Conservation (phyloP, 306 rosid species). For the Carpinus viminea region DNA sequence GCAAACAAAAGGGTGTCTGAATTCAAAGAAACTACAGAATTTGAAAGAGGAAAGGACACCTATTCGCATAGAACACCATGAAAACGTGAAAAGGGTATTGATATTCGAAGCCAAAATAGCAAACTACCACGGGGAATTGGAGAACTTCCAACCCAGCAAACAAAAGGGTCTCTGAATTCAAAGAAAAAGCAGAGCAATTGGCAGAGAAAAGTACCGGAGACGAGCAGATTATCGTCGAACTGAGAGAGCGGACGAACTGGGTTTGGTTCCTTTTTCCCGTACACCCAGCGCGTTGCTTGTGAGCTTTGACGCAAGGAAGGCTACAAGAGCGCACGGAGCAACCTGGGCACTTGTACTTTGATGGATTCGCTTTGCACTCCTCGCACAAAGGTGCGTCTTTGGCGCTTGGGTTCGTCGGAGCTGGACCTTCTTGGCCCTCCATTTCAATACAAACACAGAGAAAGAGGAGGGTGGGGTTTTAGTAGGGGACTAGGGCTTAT, state of each 20-base stretch:
- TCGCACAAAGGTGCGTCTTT: conserved; percentile 41
- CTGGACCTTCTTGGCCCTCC: conserved; percentile 34
- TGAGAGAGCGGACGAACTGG: conserved; percentile 67
- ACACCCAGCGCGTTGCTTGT: conserved; percentile 71
- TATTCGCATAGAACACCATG: conserved; percentile 5
- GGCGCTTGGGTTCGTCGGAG: conserved; percentile 15
- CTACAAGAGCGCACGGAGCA: conserved; percentile 80
- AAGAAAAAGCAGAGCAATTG: conserved; percentile 9
- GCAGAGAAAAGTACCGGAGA: conserved; percentile 61
- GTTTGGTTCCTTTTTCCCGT: conserved; percentile 71
- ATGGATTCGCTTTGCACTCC: conserved; percentile 70
- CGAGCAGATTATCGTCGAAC: conserved; percentile 58
- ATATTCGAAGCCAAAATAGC: not conserved
- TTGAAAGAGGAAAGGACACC: not conserved
- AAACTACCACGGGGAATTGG: not conserved
- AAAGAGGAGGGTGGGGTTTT: not conserved
- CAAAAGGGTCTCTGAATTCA: conserved; percentile 7
- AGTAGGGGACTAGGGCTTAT: not conserved
- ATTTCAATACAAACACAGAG: conserved; percentile 3
- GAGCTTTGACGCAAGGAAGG: conserved; percentile 81
- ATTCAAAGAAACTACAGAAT: not conserved
- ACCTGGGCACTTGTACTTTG: conserved; percentile 82
- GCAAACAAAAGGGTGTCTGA: not conserved
- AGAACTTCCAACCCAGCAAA: not conserved
- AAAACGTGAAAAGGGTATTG: conserved; percentile 5